Percentiles rank a stretch among this genome's conserved stretches.
Conservation (phyloP, 345 rosid genomes). For the Firmiana major region DNA sequence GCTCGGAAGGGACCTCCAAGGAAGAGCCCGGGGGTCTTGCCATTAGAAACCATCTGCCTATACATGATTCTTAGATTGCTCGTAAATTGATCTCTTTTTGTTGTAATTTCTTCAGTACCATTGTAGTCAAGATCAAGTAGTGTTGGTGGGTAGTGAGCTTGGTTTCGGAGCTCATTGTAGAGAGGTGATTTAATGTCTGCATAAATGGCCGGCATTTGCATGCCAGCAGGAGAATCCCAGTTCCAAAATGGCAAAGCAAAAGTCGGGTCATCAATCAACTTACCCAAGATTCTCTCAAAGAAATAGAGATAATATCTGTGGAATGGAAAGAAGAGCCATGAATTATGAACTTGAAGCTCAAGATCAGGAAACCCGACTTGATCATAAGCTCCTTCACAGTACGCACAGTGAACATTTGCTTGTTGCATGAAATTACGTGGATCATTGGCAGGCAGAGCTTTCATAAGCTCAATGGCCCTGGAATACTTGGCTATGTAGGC, state of each 20-base stretch:
- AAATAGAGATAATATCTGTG: conserved; percentile 54
- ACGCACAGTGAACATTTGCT: conserved; percentile 63
- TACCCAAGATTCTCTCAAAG: conserved; percentile 49
- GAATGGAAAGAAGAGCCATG: conserved; percentile 62
- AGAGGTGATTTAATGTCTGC: conserved; percentile 35
- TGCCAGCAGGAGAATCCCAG: conserved; percentile 56
- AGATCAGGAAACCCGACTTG: conserved; percentile 49
- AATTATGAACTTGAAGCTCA: conserved; percentile 50
- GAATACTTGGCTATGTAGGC: conserved; percentile 39
- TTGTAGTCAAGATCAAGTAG: conserved; percentile 45
- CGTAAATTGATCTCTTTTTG: conserved; percentile 20
- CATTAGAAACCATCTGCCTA: conserved; percentile 52
- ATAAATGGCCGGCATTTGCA: conserved; percentile 45
- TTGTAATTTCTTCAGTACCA: conserved; percentile 14
- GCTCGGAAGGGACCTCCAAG: conserved; percentile 45
- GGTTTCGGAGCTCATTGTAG: conserved; percentile 32
- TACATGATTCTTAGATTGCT: conserved; percentile 56
- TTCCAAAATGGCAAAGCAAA: conserved; percentile 64
- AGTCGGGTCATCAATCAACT: conserved; percentile 48
- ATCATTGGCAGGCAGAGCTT: conserved; percentile 50
- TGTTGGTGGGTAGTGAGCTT: conserved; percentile 35
- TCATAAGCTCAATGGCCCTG: conserved; percentile 51
- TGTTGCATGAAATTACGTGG: conserved; percentile 58
- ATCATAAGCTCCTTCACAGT: conserved; percentile 52
- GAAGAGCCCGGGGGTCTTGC: conserved; percentile 41